Conservation (phyloP, 2,329 filamentous ascomycete genomes). For the Monosporascus sp. region DNA sequence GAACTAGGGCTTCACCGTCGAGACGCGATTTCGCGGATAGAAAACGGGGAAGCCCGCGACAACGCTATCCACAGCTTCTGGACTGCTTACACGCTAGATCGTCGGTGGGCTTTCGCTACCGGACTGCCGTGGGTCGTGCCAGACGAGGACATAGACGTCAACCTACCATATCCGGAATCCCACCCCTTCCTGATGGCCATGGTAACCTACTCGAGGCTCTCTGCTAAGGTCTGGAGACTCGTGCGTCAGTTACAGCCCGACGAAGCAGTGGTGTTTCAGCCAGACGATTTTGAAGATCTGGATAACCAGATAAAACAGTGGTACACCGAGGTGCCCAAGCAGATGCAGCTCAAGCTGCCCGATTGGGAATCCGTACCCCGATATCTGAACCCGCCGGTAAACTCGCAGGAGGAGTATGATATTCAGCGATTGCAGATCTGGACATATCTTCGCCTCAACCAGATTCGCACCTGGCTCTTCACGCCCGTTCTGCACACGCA, state of each 20-base stretch:
- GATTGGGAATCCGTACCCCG: constrained; percentile 45
- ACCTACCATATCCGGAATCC: constrained; percentile 65
- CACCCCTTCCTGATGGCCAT: constrained; percentile 74
- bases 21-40: constrained; percentile 65
- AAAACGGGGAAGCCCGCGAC: constrained; percentile 61
- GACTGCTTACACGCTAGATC: constrained; percentile 79
- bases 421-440: constrained; percentile 72
- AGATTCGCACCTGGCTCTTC: constrained; percentile 85
- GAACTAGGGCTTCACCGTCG: constrained; percentile 79
- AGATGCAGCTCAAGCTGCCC: constrained; percentile 44
- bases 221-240: constrained; percentile 80
- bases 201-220: constrained; percentile 77
- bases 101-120: constrained; percentile 85
- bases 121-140: constrained; percentile 81
- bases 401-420: constrained; percentile 51
- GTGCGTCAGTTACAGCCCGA: constrained; percentile 62
- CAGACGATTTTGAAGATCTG: constrained; percentile 71
- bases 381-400: constrained; percentile 25
- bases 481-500: constrained; percentile 81
- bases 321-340: constrained; percentile 69
- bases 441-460: constrained; percentile 80
- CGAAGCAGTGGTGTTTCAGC: constrained; percentile 58
- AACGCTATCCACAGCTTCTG: constrained; percentile 73
- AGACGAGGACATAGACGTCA: constrained; percentile 78
- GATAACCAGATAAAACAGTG: constrained; percentile 82